Evolutionary conservation across 192 early-diverging fungal species (phyloP), one percentile per base, ranked within the genome.

Genomic region (Piromyces finnis): DNA sequence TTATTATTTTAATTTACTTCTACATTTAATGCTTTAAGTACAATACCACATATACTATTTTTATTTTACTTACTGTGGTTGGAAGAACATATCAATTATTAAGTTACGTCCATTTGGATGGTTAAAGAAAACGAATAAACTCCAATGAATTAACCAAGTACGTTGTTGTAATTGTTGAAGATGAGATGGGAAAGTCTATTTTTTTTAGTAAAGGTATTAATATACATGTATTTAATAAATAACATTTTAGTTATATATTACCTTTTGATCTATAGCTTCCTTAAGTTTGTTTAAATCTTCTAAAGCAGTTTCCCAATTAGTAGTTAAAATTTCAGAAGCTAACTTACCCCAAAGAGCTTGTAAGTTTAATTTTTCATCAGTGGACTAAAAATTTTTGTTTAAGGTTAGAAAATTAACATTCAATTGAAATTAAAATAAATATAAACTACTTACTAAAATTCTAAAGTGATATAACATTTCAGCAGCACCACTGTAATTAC

Each of bases 41-140:
- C n/a, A n/a, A n/a, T n/a, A n/a, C n/a, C n/a, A n/a, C n/a, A n/a
- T n/a, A n/a, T n/a, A n/a, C n/a, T n/a, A 32, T 32, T 32, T 3
- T 32, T 32, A 6, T 6, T 32, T 32, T 32, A 30, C 78, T 82
- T 26, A 82, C 81, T 90, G 89, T 79, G 95, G 92, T 82, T 90
- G 88, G 84, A 98, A 88, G 88, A 97, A 95, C 83, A 96, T 89
- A 85, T 98, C 97, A 77, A 96, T 89, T 81, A 98, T 93, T 82
- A 90, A 94, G 87, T 98, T 96, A 77, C 94, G 94, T 35, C 97
- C 95, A 86, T 94, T 94, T 79, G 96, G 93, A 86, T 98, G 97
- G 88, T 97, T 97, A 87, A 98, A 98, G 89, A 96, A 98, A 59
- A 98, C 96, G 87, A 98, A 98, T 80, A 98, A 89, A 29, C 95